Conservation (phyloP, 192 early-diverging fungal genomes). For the Coemansia interrupta region DNA sequence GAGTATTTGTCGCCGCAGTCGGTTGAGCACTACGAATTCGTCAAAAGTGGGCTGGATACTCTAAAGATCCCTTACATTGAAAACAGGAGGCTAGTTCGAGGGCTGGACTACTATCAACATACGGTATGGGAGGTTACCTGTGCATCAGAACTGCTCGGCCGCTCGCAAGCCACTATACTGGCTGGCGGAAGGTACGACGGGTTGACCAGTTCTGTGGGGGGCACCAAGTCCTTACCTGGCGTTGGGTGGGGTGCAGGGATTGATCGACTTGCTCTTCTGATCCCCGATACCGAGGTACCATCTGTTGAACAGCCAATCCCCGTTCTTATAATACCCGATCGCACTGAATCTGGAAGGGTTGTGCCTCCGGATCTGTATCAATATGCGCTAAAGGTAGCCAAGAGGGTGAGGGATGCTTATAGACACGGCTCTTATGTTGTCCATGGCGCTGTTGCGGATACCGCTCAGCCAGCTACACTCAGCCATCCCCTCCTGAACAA, state of each 20-base stretch:
- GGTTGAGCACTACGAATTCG: slow-evolving; percentile 46
- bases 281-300: slow-evolving; percentile 13
- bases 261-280: slow-evolving; percentile 56
- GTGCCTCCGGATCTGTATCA: slow-evolving; percentile 12
- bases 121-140: slow-evolving; percentile 64
- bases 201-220: slow-evolving; percentile 56
- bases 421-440: slow-evolving; percentile 14
- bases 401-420: not conserved
- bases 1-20: slow-evolving; percentile 48
- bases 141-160: slow-evolving; percentile 39
- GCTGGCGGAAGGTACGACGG: slow-evolving; percentile 68
- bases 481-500: slow-evolving; percentile 25
- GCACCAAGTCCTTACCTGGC: slow-evolving; percentile 50
- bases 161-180: slow-evolving; percentile 61
- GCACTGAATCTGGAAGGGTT: slow-evolving; percentile 1
- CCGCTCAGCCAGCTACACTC: not conserved
- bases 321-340: slow-evolving; percentile 29
- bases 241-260: slow-evolving; percentile 66
- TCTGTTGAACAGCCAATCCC: slow-evolving; percentile 14
- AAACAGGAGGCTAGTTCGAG: slow-evolving; percentile 58
- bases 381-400: slow-evolving; percentile 30
- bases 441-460: slow-evolving; percentile 6
- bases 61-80: slow-evolving; percentile 55
- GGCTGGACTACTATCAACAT: slow-evolving; percentile 69
- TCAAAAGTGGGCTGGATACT: slow-evolving; percentile 39